Evolutionary conservation across 1,284 basidiomycete species (phyloP).

Genomic region (Pterula multifida): DNA sequence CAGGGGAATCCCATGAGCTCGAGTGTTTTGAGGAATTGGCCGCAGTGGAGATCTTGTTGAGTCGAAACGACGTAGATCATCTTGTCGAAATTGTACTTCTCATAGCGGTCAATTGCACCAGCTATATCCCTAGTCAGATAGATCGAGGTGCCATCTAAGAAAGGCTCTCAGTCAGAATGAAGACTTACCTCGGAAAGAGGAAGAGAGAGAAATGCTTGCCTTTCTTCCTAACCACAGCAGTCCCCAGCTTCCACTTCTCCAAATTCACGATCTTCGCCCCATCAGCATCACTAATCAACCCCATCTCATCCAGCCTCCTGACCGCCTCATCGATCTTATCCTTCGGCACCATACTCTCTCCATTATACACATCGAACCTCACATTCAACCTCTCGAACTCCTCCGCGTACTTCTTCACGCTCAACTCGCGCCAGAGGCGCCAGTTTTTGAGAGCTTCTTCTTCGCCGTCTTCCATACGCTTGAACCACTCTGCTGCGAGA

Average conservation of each 20-base stretch:
- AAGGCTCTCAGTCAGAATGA: conserved; percentile 2
- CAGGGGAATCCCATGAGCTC: conserved; percentile 85
- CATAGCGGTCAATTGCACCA: conserved; percentile 86
- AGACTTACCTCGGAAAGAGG: background rate
- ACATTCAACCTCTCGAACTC: conserved; percentile 91
- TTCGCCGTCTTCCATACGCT: conserved; percentile 93
- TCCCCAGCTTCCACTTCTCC: conserved; percentile 82
- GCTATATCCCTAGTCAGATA: conserved; percentile 99
- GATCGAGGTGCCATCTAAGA: conserved; percentile 85
- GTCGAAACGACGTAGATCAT: conserved; percentile 94
- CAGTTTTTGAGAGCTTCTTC: conserved; percentile 77
- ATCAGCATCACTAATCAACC: conserved; percentile 52
- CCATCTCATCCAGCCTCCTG: conserved; percentile 43
- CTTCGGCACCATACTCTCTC: conserved; percentile 83
- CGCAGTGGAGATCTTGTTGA: conserved; percentile 91
- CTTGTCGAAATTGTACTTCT: conserved; percentile 93
- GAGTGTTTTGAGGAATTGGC: conserved; percentile 93
- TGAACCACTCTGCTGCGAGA: conserved; percentile 86
- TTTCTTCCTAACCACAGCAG: conserved; percentile 84
- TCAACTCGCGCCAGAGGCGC: conserved; percentile 88
- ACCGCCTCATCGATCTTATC: conserved; percentile 70
- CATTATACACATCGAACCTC: conserved; percentile 88
- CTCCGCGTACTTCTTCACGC: conserved; percentile 83
- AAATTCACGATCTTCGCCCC: conserved; percentile 75
- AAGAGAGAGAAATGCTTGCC: conserved; percentile 27